Base-by-base conservation (phyloP, 2,329 filamentous ascomycete species). In the Xylariaceae sp. region DNA sequence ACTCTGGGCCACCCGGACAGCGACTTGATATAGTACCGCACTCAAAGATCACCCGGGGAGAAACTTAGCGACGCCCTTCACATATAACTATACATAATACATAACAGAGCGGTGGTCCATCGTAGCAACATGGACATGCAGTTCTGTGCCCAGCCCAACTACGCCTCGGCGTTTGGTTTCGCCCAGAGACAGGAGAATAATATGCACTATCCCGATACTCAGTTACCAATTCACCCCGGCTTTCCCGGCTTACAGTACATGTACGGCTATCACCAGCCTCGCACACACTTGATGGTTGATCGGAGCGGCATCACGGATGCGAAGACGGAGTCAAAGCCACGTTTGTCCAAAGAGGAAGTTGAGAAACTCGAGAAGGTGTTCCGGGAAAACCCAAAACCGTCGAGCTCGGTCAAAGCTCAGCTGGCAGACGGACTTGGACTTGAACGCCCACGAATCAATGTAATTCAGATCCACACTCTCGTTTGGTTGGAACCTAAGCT, bases 271-370 rank as follows among this genome's bases (percentile, higher is more conserved):
- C 55, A 56, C 36, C 45, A 55, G 37, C 52, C 50, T 34, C 53
- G 55, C 22, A 41, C 37, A 15, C 53, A 55, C 19, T 44, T 58
- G 29, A 48, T 56, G 37, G 19, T 50, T 30, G 59, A 62, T 13
- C 53, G 53, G 36, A 50, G 43, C 36, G 39, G 43, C 7, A 38
- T 56, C 37, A 49, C 46, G 33, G 59, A 63, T 18, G 51, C 54
- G 34, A 63, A 62, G 47, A 55, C 58, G 34, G 60, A 63, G 39
- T 62, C 60, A 71, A 83, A 42, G 19, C 63, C 71, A 1, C 87
- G 86, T 37, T 72, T 85, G 51, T 83, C 87, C 38, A 78, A 85
- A 55, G 80, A 89, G 39, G 78, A 89, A 55, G 76, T 91, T 52
- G 90, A 97, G 65, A 61, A 76, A 36, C 64, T 83, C 22, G 79